Percentiles rank a stretch among this genome's conserved stretches.
These are phyloP conservation scores for Iberis amara DNA, from an alignment of 441 rosid genomes.

Conservation along the genomic window DNA sequence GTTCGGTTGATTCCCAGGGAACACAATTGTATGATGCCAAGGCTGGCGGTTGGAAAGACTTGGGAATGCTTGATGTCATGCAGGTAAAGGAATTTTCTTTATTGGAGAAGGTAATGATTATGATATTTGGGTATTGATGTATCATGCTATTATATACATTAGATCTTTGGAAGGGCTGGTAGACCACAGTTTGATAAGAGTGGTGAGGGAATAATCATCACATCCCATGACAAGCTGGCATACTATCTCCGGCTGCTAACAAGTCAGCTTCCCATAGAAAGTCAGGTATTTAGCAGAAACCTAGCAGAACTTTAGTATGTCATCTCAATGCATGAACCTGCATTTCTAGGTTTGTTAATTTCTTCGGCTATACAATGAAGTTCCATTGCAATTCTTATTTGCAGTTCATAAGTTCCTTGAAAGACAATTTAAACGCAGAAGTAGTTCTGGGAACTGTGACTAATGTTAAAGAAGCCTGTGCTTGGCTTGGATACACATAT, in stretches of 20 bases:
- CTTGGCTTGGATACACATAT: conserved; percentile 99
- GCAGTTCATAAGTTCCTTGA: conserved; percentile 94
- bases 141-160: conserved; percentile 24
- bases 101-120: conserved; percentile 16
- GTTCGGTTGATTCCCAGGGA: conserved; percentile 48
- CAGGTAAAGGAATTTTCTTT: conserved; percentile 47
- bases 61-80: conserved; percentile 99
- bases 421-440: conserved; percentile 95
- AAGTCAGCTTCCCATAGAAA: conserved; percentile 97
- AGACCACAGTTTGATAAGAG: conserved; percentile 99
- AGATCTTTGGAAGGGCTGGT: conserved; percentile 99
- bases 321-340: conserved; percentile 14
- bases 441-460: conserved; percentile 98
- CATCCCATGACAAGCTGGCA: conserved; percentile 91
- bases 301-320: conserved; percentile 6
- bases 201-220: conserved; percentile 98
- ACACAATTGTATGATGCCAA: conserved; percentile 95
- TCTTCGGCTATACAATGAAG: conserved; percentile 13
- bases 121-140: conserved; percentile 10
- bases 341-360: conserved; percentile 4
- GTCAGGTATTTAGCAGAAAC: conserved; percentile 63
- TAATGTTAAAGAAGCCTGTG: conserved; percentile 98
- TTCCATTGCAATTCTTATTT: conserved; percentile 24
- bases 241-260: conserved; percentile 89
- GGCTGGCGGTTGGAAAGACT: conserved; percentile 99